Percentiles rank a stretch among this genome's conserved stretches.
phyloP scores from a whole-genome alignment of 257 asterid genomes.

The Fraxinus cuspidata region DNA sequence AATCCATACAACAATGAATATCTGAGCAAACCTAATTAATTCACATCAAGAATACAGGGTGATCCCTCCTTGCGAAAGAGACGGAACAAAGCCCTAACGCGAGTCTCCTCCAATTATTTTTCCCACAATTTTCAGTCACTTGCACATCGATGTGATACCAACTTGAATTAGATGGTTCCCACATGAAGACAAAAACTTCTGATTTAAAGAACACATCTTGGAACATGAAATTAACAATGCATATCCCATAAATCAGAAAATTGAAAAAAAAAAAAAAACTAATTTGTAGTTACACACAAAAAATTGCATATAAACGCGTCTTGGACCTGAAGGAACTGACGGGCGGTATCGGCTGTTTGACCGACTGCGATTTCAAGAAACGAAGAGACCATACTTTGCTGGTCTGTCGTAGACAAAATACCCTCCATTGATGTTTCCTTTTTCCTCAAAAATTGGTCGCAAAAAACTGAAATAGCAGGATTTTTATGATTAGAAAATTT shows the following conservation, averaged over 20 bases:
- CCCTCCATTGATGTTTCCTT: slow-evolving; percentile 47
- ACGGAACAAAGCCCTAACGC: background rate
- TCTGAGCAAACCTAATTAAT: background rate
- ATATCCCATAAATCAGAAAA: slow-evolving; percentile 10
- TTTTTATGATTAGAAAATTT: background rate
- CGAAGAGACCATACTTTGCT: slow-evolving; percentile 65
- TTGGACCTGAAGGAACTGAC: slow-evolving; percentile 81
- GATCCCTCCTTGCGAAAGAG: background rate
- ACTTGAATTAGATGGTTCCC: background rate
- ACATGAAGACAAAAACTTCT: background rate
- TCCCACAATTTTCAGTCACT: background rate
- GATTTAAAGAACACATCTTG: background rate
- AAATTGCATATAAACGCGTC: background rate
- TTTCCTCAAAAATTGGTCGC: background rate
- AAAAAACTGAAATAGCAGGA: background rate
- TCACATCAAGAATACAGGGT: background rate
- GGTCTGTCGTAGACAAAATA: slow-evolving; percentile 48
- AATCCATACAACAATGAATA: background rate
- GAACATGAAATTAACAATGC: background rate
- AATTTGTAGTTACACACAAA: background rate
- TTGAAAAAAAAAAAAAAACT: background rate
- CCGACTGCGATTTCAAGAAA: slow-evolving; percentile 92
- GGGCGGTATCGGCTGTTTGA: slow-evolving; percentile 78
- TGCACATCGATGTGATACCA: background rate
- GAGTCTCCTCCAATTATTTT: background rate